phyloP scores from a whole-genome alignment of 2,329 filamentous ascomycete species.

The Trichoderma sp. region DNA sequence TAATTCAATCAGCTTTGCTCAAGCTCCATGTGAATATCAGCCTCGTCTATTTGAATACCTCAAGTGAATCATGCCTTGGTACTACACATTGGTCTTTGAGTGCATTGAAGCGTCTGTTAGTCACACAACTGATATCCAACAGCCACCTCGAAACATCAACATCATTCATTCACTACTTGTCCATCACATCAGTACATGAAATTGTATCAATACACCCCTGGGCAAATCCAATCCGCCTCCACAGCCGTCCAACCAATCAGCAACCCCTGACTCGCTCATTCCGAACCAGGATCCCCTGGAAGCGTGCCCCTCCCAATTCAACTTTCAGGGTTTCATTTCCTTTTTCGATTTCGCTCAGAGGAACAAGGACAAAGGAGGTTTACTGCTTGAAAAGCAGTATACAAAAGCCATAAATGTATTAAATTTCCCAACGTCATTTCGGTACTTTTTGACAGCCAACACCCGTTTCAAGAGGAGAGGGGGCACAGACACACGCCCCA shows the following conservation, averaged over 20 bases:
- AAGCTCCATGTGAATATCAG: not conserved
- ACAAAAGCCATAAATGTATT: not conserved
- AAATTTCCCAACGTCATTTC: not conserved
- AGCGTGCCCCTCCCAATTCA: not conserved
- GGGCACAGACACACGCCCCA: not conserved
- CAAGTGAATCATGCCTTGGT: not conserved
- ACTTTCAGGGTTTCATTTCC: not conserved
- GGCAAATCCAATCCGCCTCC: not conserved
- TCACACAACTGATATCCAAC: too few species aligned
- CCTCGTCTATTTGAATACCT: not conserved
- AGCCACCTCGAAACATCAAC: too few species aligned
- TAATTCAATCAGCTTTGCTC: not conserved
- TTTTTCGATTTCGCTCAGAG: not conserved
- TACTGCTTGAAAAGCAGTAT: not conserved
- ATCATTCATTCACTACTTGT: not conserved
- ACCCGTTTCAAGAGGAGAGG: not conserved
- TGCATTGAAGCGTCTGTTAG: not conserved
- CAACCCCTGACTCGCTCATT: not conserved
- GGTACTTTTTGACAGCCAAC: not conserved
- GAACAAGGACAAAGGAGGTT: not conserved
- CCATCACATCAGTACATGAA: not conserved
- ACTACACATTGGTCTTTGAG: not conserved
- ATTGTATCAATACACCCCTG: not conserved
- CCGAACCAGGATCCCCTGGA: slow-evolving; percentile 2
- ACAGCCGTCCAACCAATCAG: slow-evolving; percentile 7